A percentile compares a stretch with the other conserved stretches of the same genome.
These are phyloP conservation scores for Plasmodium falciparum DNA, from an alignment of 169 alveolate species.

Conservation along the genomic window DNA sequence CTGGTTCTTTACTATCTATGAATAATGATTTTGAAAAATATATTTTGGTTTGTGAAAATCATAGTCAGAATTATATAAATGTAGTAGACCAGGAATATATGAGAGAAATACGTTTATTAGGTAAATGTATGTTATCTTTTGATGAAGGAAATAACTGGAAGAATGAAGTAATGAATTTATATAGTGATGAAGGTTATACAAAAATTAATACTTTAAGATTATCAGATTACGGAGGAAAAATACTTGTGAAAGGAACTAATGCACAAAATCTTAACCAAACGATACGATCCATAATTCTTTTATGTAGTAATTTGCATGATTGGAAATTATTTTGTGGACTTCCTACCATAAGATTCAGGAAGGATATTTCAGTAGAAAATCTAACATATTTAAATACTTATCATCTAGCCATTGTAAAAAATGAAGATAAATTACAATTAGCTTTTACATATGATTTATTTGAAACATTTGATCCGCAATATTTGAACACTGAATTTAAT, in stretches of 20 bases:
- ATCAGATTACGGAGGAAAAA: not conserved
- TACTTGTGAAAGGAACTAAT: slow-evolving; percentile 11
- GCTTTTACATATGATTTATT: not conserved
- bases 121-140: not conserved
- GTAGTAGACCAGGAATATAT: not conserved
- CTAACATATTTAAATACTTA: slow-evolving; percentile 10
- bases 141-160: slow-evolving; percentile 6
- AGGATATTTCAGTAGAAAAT: slow-evolving; percentile 2
- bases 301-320: too few species aligned
- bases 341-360: not conserved
- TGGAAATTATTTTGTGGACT: not conserved
- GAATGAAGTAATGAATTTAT: not conserved
- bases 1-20: slow-evolving; percentile 27
- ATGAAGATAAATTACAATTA: not conserved
- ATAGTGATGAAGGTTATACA: not conserved
- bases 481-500: not conserved
- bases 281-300: too few species aligned
- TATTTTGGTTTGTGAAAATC: slow-evolving; percentile 28
- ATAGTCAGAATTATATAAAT: not conserved
- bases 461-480: slow-evolving; percentile 23
- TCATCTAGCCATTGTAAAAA: slow-evolving; percentile 6
- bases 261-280: too few species aligned
- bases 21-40: slow-evolving; percentile 29
- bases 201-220: not conserved
- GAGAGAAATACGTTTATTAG: not conserved